These are phyloP conservation scores for Boletus huronensis DNA, from an alignment of 768 basidiomycete species.

Conservation along the genomic window DNA sequence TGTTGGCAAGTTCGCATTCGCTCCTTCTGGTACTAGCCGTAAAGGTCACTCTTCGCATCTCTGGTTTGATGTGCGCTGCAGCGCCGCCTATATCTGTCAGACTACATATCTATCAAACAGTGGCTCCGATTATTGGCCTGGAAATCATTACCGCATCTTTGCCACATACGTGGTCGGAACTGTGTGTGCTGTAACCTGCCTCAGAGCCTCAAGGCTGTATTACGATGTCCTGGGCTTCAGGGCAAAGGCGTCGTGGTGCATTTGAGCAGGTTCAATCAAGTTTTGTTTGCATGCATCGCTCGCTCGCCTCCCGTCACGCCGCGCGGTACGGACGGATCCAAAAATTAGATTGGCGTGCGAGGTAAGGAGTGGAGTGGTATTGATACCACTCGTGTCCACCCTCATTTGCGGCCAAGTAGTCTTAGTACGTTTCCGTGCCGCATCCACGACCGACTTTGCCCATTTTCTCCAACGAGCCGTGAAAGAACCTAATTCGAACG, in stretches of 20 bases:
- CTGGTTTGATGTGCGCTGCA: conserved; percentile 16
- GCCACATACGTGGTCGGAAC: conserved; percentile 9
- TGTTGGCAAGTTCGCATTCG: conserved; percentile 10
- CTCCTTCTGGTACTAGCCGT: conserved; percentile 12
- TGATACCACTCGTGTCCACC: conserved; percentile 18
- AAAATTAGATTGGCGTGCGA: conserved; percentile 13
- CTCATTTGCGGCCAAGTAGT: conserved; percentile 15
- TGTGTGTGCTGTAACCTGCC: conserved; percentile 21
- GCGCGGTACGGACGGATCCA: conserved; percentile 12
- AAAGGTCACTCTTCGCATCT: conserved; percentile 8
- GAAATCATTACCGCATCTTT: conserved; percentile 24
- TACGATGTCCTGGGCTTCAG: conserved; percentile 6
- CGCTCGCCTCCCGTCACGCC: conserved; percentile 3
- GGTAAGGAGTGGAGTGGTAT: not conserved
- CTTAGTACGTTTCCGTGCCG: conserved; percentile 22
- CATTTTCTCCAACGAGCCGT: conserved; percentile 6
- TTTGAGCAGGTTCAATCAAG: conserved; percentile 10
- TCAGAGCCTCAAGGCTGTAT: conserved; percentile 12
- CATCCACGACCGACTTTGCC: conserved; percentile 12
- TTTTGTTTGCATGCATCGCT: conserved; percentile 9
- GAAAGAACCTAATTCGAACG: conserved; percentile 11
- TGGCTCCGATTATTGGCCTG: not conserved
- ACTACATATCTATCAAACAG: conserved; percentile 9
- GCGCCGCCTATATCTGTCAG: conserved; percentile 8
- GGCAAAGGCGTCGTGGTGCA: conserved; percentile 19